A percentile compares a stretch with the other conserved stretches of the same genome.
These are phyloP conservation scores for Phallus indusiatus DNA, from an alignment of 768 basidiomycete genomes.

Conservation along the genomic window DNA sequence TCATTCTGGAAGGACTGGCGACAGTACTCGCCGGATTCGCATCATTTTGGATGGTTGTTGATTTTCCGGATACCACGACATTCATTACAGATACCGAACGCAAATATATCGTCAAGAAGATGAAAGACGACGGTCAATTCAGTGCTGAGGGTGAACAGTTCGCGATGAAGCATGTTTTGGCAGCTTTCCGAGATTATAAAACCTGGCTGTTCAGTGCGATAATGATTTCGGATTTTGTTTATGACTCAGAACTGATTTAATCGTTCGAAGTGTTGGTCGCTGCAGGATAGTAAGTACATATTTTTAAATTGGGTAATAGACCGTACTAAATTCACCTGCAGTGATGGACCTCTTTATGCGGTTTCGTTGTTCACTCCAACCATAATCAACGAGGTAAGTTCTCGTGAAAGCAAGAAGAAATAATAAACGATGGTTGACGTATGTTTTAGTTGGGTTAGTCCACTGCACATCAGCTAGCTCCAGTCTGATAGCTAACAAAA, in stretches of 20 bases:
- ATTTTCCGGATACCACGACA: conserved; percentile 67
- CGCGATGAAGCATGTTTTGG: conserved; percentile 43
- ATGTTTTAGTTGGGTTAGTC: background rate
- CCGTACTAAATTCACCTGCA: conserved; percentile 15
- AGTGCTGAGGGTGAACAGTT: conserved; percentile 55
- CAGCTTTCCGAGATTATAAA: conserved; percentile 60
- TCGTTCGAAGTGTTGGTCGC: conserved; percentile 5
- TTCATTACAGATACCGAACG: conserved; percentile 60
- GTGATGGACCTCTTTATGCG: conserved; percentile 41
- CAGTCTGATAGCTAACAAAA: background rate
- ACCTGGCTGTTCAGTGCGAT: conserved; percentile 54
- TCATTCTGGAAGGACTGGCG: conserved; percentile 63
- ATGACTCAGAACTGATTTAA: background rate
- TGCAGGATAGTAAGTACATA: conserved; percentile 11
- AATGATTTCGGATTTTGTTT: conserved; percentile 16
- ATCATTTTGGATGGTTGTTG: conserved; percentile 66
- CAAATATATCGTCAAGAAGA: conserved; percentile 55
- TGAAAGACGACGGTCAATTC: conserved; percentile 54
- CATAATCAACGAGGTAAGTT: conserved; percentile 38
- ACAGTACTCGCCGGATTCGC: conserved; percentile 49
- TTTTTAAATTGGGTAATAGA: background rate
- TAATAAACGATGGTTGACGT: background rate
- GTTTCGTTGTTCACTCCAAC: conserved; percentile 44
- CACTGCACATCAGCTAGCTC: background rate
- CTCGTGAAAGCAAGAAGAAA: background rate